Conservation (phyloP, 768 basidiomycete genomes). For the Russula earlei region DNA sequence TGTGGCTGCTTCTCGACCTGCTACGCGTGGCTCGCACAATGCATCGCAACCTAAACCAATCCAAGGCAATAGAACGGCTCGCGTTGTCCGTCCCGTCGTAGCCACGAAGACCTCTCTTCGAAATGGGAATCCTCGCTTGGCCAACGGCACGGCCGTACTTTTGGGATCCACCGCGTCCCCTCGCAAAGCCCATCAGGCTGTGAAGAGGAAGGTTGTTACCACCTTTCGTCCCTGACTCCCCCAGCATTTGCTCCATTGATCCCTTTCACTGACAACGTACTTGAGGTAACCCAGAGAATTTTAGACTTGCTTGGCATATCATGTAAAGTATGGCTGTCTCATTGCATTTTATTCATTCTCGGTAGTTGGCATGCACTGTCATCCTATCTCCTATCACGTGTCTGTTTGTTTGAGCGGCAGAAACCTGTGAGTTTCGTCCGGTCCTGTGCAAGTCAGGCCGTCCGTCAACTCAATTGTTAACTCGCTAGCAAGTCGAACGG, state of each 20-base stretch:
- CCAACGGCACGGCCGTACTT: background rate
- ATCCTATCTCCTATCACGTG: background rate
- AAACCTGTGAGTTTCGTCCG: background rate
- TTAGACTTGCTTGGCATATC: conserved; percentile 8
- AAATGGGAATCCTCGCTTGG: background rate
- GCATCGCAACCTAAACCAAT: background rate
- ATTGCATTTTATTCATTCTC: background rate
- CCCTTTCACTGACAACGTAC: background rate
- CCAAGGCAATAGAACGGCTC: background rate
- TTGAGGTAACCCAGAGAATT: background rate
- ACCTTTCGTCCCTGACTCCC: conserved; percentile 5
- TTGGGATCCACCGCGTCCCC: background rate
- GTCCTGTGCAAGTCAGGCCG: no score
- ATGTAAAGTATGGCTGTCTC: conserved; percentile 12
- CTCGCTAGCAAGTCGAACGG: no score
- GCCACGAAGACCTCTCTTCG: conserved; percentile 15
- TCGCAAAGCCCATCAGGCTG: background rate
- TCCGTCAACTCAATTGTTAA: no score
- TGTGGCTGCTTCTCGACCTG: background rate
- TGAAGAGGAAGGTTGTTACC: background rate
- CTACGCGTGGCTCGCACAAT: background rate
- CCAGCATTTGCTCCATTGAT: background rate
- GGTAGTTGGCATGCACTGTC: background rate
- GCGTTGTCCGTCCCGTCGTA: background rate
- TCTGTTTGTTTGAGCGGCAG: background rate